Conservation (phyloP, 208 protist species). For the Acanthamoeba lugdunensis region DNA sequence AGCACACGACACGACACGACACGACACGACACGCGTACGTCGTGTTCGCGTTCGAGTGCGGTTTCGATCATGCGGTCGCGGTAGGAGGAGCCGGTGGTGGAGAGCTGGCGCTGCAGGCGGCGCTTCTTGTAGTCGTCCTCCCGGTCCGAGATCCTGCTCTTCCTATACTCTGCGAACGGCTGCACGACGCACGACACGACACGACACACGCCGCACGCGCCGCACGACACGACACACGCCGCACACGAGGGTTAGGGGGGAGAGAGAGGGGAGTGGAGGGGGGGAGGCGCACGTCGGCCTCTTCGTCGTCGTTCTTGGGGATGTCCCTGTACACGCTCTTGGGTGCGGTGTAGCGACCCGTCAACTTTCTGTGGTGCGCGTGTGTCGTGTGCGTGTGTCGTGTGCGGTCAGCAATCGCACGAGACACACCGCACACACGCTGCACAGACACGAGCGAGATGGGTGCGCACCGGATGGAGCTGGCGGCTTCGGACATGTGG, state of each 20-base stretch:
- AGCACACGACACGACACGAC: background rate
- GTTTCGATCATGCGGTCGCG: constrained; percentile 63
- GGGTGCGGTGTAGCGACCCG: constrained; percentile 58
- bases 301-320: constrained; percentile 38
- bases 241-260: background rate
- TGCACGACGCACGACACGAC: background rate
- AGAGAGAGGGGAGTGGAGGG: background rate
- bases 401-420: too few relatives aligned
- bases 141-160: constrained; percentile 11
- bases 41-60: constrained; percentile 56
- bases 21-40: background rate
- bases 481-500: constrained; percentile 46
- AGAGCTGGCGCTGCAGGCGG: constrained; percentile 46
- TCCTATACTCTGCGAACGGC: constrained; percentile 61
- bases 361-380: constrained; percentile 12
- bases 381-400: too few relatives aligned
- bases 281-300: background rate
- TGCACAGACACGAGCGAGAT: too few relatives aligned
- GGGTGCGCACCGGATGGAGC: background rate
- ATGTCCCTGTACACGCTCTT: constrained; percentile 69
- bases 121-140: constrained; percentile 72
- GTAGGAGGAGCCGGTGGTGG: constrained; percentile 13
- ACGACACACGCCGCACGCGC: background rate
- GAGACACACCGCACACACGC: too few relatives aligned
- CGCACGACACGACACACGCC: too few relatives aligned